Evolutionary conservation across 148 eudicot species (phyloP).

Genomic region (Polygonum maritimum): DNA sequence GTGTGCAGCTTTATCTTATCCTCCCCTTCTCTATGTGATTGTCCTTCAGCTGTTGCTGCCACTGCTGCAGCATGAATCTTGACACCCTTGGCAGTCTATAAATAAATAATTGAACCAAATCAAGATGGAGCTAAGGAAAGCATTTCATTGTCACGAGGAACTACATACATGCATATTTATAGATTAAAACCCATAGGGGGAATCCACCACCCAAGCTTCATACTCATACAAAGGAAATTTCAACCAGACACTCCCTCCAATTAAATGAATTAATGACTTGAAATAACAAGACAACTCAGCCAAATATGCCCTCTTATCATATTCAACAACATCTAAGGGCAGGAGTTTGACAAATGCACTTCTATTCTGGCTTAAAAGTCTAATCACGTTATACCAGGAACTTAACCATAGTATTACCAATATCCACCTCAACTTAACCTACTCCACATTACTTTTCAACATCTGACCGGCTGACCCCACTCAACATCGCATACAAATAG

Average conservation of each 20-base stretch:
- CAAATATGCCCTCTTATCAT: neutral
- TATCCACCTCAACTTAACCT: neutral
- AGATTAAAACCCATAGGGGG: too few relatives aligned
- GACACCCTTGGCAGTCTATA: constrained; percentile 87
- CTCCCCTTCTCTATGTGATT: constrained; percentile 62
- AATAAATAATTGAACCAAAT: constrained; percentile 6
- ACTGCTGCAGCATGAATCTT: constrained; percentile 84
- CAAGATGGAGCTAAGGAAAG: neutral
- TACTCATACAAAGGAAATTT: neutral
- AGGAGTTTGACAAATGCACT: neutral
- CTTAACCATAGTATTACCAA: neutral
- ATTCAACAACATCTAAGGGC: neutral
- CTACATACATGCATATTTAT: neutral
- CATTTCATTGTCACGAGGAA: neutral
- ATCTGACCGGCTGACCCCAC: neutral
- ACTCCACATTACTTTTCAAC: neutral
- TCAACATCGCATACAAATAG: neutral
- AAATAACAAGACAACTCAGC: neutral
- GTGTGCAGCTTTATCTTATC: constrained; percentile 88
- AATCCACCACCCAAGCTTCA: neutral
- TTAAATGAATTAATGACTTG: neutral
- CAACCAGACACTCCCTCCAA: neutral
- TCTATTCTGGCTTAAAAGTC: neutral
- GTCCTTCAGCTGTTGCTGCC: constrained; percentile 72
- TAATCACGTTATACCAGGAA: neutral